Percentiles rank a stretch among this genome's conserved stretches.
Conservation (phyloP, 1,284 basidiomycete genomes). For the Pseudozyma pruni region DNA sequence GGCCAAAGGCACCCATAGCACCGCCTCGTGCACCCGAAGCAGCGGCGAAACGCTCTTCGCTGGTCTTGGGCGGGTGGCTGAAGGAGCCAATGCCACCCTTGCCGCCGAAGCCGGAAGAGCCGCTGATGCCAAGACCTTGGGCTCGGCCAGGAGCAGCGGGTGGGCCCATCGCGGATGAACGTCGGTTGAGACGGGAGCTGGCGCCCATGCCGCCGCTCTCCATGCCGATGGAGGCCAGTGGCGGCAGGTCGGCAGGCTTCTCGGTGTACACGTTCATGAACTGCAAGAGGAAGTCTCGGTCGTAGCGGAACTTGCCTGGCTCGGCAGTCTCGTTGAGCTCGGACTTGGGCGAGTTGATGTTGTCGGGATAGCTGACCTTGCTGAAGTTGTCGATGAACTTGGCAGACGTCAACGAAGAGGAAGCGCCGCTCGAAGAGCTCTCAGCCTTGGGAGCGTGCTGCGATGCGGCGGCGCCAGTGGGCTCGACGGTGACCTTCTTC, state of each 20-base stretch:
- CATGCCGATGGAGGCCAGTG: conserved; percentile 87
- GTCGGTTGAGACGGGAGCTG: conserved; percentile 51
- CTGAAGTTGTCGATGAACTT: conserved; percentile 80
- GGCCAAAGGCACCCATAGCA: conserved; percentile 60
- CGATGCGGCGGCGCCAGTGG: conserved; percentile 26
- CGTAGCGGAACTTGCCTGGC: conserved; percentile 94
- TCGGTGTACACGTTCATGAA: conserved; percentile 96
- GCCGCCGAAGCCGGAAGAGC: conserved; percentile 57
- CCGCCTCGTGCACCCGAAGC: conserved; percentile 46
- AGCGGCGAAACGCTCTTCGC: conserved; percentile 66
- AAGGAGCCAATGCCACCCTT: conserved; percentile 59
- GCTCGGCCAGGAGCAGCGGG: conserved; percentile 54
- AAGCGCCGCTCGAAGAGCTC: conserved; percentile 50
- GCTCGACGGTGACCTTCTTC: conserved; percentile 37
- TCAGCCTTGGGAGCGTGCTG: conserved; percentile 41
- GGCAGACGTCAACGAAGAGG: conserved; percentile 54
- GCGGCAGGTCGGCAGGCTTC: conserved; percentile 88
- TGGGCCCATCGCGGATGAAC: conserved; percentile 60
- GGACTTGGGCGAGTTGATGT: conserved; percentile 82
- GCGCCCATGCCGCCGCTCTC: conserved; percentile 57
- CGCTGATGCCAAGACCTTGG: conserved; percentile 59
- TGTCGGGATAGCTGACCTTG: conserved; percentile 82
- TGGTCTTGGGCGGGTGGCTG: conserved; percentile 61
- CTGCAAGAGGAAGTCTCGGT: conserved; percentile 95
- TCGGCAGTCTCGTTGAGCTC: conserved; percentile 84